phyloP scores from a whole-genome alignment of 352 stramenopile species.

The Lagenidium giganteum region DNA sequence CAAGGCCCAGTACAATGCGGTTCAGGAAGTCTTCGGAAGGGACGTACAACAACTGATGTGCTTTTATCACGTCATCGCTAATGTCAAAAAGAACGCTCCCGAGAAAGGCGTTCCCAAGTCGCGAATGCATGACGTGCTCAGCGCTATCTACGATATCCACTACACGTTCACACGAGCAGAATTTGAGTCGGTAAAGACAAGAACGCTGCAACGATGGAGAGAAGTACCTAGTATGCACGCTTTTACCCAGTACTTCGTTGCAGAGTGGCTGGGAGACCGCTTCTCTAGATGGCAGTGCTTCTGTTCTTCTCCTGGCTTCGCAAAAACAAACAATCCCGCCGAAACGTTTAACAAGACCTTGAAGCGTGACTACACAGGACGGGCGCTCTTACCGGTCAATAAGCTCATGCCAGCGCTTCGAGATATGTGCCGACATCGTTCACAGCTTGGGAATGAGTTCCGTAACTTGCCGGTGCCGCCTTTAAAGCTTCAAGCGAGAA shows the following conservation, averaged over 20 bases:
- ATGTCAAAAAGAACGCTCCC: conserved; percentile 6
- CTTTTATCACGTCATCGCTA: conserved; percentile 15
- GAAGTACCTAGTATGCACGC: too few species aligned
- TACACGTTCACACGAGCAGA: neutral
- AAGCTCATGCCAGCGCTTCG: too few species aligned
- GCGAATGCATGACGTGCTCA: neutral
- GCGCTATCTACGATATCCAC: conserved; percentile 11
- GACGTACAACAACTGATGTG: too few species aligned
- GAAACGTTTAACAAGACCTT: conserved; percentile 9
- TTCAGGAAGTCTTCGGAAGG: conserved; percentile 4
- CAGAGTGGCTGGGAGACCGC: neutral
- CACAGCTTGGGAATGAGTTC: too few species aligned
- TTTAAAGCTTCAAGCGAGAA: too few species aligned
- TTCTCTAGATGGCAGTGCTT: conserved; percentile 8
- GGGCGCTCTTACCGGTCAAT: conserved; percentile 1
- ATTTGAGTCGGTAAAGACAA: too few species aligned
- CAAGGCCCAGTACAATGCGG: conserved; percentile 6
- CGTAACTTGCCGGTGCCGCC: too few species aligned
- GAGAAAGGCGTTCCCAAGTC: too few species aligned
- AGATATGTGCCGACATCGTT: too few species aligned
- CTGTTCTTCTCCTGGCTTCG: neutral
- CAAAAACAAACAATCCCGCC: conserved; percentile 9
- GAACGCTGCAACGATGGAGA: neutral
- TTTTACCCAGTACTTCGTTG: conserved; percentile 3
- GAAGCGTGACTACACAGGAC: conserved; percentile 8